A percentile compares a stretch with the other conserved stretches of the same genome.
Conservation (phyloP, 768 basidiomycete genomes). For the Collybiopsis confluens region DNA sequence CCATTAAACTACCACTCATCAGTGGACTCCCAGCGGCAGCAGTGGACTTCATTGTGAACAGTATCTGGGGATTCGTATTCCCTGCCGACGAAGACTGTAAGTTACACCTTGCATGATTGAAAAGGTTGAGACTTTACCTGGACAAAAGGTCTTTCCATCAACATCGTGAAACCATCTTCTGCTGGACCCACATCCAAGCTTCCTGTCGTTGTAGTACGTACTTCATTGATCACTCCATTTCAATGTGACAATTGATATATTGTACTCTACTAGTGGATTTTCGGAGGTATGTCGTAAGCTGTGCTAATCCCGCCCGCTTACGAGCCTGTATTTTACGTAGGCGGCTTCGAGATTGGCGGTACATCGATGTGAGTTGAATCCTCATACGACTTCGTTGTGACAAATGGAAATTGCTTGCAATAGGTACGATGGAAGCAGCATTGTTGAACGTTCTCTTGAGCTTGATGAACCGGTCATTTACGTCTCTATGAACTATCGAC, state of each 20-base stretch:
- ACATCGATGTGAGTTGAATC: slow-evolving; percentile 24
- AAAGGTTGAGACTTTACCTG: background rate
- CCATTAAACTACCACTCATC: slow-evolving; percentile 27
- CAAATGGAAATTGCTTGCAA: background rate
- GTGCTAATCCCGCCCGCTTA: background rate
- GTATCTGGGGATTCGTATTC: slow-evolving; percentile 5
- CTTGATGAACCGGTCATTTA: slow-evolving; percentile 43
- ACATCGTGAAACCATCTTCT: slow-evolving; percentile 42
- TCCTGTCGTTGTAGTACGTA: slow-evolving; percentile 52
- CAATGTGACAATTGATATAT: background rate
- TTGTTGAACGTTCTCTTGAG: slow-evolving; percentile 41
- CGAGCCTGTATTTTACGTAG: background rate
- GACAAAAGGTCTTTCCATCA: slow-evolving; percentile 43
- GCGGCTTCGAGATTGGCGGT: slow-evolving; percentile 39
- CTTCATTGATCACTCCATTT: no score
- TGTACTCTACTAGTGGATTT: slow-evolving; percentile 39
- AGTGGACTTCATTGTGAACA: slow-evolving; percentile 18
- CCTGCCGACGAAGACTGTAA: slow-evolving; percentile 9
- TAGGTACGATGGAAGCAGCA: slow-evolving; percentile 39
- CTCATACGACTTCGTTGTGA: background rate
- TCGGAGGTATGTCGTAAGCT: slow-evolving; percentile 31
- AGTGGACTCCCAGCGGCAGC: slow-evolving; percentile 28
- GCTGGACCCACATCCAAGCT: slow-evolving; percentile 38
- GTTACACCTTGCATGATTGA: background rate
- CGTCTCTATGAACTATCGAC: slow-evolving; percentile 52